Conservation (phyloP, 2,329 filamentous ascomycete species). For the Dissoconium aciculare region DNA sequence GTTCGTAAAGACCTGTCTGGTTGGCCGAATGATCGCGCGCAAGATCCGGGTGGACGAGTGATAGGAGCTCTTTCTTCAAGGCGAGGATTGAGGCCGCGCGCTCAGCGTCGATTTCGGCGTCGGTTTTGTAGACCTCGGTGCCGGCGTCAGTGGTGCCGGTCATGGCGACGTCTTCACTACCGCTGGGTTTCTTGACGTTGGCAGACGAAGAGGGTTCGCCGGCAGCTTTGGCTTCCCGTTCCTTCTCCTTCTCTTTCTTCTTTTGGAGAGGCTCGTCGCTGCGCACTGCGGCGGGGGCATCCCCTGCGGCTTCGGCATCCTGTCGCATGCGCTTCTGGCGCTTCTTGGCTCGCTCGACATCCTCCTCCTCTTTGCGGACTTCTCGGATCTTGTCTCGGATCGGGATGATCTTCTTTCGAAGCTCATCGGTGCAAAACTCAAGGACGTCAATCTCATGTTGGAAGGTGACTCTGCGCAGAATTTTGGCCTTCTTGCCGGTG, state of each 20-base stretch:
- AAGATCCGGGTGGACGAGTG: slow-evolving; percentile 60
- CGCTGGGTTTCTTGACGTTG: slow-evolving; percentile 30
- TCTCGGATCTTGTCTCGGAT: slow-evolving; percentile 95
- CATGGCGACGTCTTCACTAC: slow-evolving; percentile 59
- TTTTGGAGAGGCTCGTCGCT: slow-evolving; percentile 63
- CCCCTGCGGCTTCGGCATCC: slow-evolving; percentile 36
- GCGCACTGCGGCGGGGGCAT: slow-evolving; percentile 19
- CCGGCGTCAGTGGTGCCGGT: slow-evolving; percentile 53
- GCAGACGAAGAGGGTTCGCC: slow-evolving; percentile 34
- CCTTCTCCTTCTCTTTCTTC: slow-evolving; percentile 61
- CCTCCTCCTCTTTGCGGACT: slow-evolving; percentile 85
- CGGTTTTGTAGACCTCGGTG: slow-evolving; percentile 88
- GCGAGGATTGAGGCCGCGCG: slow-evolving; percentile 56
- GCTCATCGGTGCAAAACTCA: slow-evolving; percentile 87
- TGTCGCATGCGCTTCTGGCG: slow-evolving; percentile 61
- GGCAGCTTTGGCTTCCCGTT: slow-evolving; percentile 24
- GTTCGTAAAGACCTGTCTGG: slow-evolving; percentile 87
- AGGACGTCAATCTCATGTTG: slow-evolving; percentile 83
- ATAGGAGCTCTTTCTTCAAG: slow-evolving; percentile 77
- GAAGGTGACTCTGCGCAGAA: slow-evolving; percentile 97
- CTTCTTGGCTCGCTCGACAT: slow-evolving; percentile 82
- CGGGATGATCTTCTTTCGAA: slow-evolving; percentile 68
- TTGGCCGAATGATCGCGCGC: slow-evolving; percentile 69
- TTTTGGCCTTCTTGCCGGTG: slow-evolving; percentile 96
- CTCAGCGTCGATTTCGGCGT: slow-evolving; percentile 83